phyloP scores from a whole-genome alignment of 2,329 filamentous ascomycete genomes.

The Penicillium fuscoglaucum region DNA sequence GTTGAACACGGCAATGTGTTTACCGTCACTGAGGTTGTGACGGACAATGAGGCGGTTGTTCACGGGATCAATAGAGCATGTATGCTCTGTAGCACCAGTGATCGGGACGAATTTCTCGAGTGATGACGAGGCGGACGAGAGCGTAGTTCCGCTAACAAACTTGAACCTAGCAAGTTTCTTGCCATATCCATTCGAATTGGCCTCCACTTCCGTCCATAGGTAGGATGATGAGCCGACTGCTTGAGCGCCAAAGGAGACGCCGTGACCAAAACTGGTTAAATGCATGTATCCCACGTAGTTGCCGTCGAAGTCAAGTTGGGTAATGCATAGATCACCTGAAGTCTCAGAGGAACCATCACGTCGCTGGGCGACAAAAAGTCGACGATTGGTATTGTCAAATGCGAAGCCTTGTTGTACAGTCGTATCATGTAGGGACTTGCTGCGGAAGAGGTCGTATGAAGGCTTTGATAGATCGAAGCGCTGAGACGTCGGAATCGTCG shows the following conservation, averaged over 20 bases:
- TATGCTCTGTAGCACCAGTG: conserved; percentile 15
- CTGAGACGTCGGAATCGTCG: conserved; percentile 8
- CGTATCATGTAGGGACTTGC: conserved; percentile 16
- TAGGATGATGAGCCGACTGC: conserved; percentile 19
- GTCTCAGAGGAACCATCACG: conserved; percentile 15
- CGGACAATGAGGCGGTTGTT: conserved; percentile 21
- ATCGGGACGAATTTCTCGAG: conserved; percentile 15
- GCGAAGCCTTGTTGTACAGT: conserved; percentile 26
- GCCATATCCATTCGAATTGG: conserved; percentile 24
- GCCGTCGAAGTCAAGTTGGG: conserved; percentile 24
- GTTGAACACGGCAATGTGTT: conserved; percentile 22
- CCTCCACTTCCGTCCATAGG: conserved; percentile 25
- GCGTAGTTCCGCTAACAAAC: conserved; percentile 19
- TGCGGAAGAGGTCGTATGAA: conserved; percentile 20
- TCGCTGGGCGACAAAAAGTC: conserved; percentile 24
- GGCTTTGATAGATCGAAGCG: conserved; percentile 19
- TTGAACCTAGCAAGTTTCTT: conserved; percentile 24
- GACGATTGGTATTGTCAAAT: conserved; percentile 27
- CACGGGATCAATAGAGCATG: conserved; percentile 22
- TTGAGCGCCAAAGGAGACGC: conserved; percentile 22
- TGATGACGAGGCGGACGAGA: conserved; percentile 4
- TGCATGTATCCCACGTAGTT: conserved; percentile 26
- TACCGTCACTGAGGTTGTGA: conserved; percentile 13
- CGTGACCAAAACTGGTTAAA: conserved; percentile 23
- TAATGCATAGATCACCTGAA: conserved; percentile 23